Evolutionary conservation across 2,329 filamentous ascomycete genomes (phyloP).

Genomic region (Alternaria ethzedia): DNA sequence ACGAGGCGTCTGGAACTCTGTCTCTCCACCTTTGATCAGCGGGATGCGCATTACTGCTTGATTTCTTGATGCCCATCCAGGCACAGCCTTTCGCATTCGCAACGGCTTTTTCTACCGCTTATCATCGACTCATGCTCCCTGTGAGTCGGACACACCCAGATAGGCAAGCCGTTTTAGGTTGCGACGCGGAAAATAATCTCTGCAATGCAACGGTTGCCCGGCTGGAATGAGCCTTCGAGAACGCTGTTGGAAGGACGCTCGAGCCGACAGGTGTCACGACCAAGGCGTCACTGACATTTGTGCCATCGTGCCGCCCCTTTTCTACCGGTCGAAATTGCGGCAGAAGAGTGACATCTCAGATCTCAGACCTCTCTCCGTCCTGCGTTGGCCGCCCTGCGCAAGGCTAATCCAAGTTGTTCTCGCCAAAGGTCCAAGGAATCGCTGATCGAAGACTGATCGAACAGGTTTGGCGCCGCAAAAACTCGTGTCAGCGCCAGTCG

Average conservation of each 20-base stretch:
- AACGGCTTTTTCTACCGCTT: neutral
- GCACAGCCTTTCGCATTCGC: neutral
- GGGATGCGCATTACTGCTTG: constrained; percentile 6
- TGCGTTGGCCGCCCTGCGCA: constrained; percentile 11
- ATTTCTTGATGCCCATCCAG: neutral
- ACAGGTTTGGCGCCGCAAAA: constrained; percentile 15
- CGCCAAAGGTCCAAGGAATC: constrained; percentile 6
- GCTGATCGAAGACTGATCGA: constrained; percentile 6
- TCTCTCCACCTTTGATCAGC: constrained; percentile 15
- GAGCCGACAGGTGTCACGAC: constrained; percentile 21
- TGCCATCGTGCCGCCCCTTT: constrained; percentile 17
- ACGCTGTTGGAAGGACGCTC: constrained; percentile 38
- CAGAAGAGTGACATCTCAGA: constrained; percentile 24
- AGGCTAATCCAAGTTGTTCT: constrained; percentile 19
- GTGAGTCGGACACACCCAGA: neutral
- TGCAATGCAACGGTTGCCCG: constrained; percentile 5
- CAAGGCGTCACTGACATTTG: constrained; percentile 1
- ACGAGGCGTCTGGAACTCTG: constrained; percentile 24
- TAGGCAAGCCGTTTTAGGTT: constrained; percentile 7
- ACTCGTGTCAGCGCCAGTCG: constrained; percentile 10
- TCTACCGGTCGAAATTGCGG: constrained; percentile 30
- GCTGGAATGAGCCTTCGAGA: constrained; percentile 32
- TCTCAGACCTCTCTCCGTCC: constrained; percentile 19
- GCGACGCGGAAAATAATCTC: constrained; percentile 10
- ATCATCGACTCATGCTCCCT: constrained; percentile 2